Conservation (phyloP, 106 monocot genomes). For the Allium sativum region DNA sequence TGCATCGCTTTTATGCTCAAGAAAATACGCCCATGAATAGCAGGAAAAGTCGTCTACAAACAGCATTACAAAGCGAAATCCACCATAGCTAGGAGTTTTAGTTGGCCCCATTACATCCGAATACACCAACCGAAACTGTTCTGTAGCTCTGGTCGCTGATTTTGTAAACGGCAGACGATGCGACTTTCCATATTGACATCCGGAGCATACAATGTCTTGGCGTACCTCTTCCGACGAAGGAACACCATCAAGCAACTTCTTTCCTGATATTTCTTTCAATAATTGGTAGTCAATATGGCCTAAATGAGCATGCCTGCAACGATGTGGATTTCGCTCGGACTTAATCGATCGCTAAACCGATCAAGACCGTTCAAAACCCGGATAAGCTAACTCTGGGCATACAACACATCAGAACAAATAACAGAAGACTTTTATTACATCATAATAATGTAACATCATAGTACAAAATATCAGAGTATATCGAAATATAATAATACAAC, state of each 20-base stretch:
- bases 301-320: neutral
- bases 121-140: neutral
- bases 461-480: too few species aligned
- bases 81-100: neutral
- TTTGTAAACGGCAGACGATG: neutral
- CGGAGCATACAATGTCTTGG: neutral
- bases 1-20: neutral
- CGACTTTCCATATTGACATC: conserved; percentile 1
- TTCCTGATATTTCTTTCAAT: neutral
- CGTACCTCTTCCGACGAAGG: neutral
- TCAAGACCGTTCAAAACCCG: too few species aligned
- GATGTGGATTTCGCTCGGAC: too few species aligned
- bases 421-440: too few species aligned
- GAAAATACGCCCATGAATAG: neutral
- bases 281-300: neutral
- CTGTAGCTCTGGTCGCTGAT: neutral
- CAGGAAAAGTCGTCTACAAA: neutral
- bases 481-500: too few species aligned
- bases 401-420: too few species aligned
- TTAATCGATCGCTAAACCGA: too few species aligned
- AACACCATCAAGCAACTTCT: neutral
- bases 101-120: conserved; percentile 2
- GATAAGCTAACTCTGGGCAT: too few species aligned
- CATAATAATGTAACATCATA: too few species aligned
- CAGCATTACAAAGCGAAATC: neutral